Conservation (phyloP, 2,329 filamentous ascomycete species). For the Aspergillus sp. region DNA sequence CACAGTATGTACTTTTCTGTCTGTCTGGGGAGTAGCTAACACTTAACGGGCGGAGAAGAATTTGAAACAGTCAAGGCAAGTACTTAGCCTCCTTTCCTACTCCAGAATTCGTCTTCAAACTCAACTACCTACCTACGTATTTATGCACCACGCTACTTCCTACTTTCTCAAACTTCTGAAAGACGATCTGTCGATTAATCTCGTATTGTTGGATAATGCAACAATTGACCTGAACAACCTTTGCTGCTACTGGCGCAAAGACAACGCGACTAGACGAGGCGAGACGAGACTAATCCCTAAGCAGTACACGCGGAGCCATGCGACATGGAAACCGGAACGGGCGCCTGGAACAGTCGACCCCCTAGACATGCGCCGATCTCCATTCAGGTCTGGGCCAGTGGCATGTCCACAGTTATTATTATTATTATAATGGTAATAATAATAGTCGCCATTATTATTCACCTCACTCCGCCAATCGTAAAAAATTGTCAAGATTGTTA, state of each 20-base stretch:
- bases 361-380: not conserved
- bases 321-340: not conserved
- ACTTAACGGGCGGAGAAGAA: not conserved
- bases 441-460: no score
- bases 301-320: not conserved
- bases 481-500: no score
- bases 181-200: not conserved
- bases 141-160: not conserved
- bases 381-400: not conserved
- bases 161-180: not conserved
- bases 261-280: not conserved
- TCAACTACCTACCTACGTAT: not conserved
- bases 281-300: not conserved
- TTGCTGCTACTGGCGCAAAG: not conserved
- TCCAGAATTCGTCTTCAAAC: not conserved
- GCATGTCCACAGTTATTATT: not conserved
- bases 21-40: not conserved
- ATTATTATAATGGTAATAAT: not conserved
- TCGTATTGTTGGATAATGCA: not conserved
- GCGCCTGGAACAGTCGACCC: not conserved
- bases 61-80: not conserved
- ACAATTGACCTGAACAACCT: no score
- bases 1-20: not conserved
- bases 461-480: no score
- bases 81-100: not conserved